Base-by-base conservation (phyloP, 148 eudicot genomes). In the Hydrangea macrophylla region DNA sequence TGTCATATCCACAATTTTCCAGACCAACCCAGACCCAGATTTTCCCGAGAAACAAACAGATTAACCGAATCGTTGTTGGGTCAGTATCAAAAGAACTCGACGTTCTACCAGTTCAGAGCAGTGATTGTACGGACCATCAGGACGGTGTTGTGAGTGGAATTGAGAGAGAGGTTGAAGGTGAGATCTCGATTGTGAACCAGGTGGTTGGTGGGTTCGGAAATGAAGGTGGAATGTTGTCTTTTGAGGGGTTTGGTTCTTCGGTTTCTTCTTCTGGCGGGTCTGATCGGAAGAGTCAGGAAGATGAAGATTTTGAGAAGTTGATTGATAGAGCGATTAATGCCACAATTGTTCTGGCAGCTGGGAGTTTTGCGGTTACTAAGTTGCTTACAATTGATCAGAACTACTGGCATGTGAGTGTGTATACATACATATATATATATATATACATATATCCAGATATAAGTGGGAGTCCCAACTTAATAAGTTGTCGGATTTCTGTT, bases 321-420 rank as follows among this genome's bases (percentile, higher is more conserved):
- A 31, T 88, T 53, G 96, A 94, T 85, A 78, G 98, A 55, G 81
- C 80, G 5, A 91, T 95, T 62, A 95, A 91, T 82, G 99, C 90
- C 1, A 42, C 93, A 2, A 91, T 95, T 72, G 94, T 91, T 48
- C 80, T 95, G 36, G 97, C 87, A 79, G 90, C 94, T 59, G 92
- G 97, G 18, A 71, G 84, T 74, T 91, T 84, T 79, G 93, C 97
- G 35, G 58, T 95, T 48, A 82, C 97, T 30, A 95, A 91, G 71
- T 72, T 89, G 90, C 90, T 95, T 67, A 95, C 99, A 28, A 86
- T 95, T 69, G 99, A 91, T 51, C 89, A 80, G 67, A 89, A 95
- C 66, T 95, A 85, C 76, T 95, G 99, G 97, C 97, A 95, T 74
- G 99, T 95, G 66, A 85, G 92, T 90, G 26, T 25, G 23, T 0